Evolutionary conservation across 2,329 filamentous ascomycete species (phyloP), one percentile per base, ranked within the genome.

Genomic region (Alternaria panax): DNA sequence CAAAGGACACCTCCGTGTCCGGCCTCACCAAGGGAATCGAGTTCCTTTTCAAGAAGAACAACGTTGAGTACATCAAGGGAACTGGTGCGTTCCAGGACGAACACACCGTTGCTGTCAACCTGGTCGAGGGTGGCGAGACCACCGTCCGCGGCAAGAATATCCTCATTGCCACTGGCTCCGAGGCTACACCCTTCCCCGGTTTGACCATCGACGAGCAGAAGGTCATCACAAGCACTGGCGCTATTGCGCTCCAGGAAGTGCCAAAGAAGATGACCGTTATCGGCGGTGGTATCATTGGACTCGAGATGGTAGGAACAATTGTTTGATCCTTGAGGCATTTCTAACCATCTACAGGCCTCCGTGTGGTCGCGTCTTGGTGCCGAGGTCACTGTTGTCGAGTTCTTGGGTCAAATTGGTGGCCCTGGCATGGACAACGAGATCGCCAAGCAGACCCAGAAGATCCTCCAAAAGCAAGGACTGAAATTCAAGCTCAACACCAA

Each of bases 401-500:
- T 95, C 83, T 85, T 99, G 57, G 88, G 90, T 74, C 93, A 97
- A 84, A 98, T 99, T 69, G 95, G 95, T 81, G 95, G 95, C 59
- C 95, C 95, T 48, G 95, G 95, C 72, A 99, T 99, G 95, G 95
- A 99, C 78, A 81, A 86, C 47, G 95, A 99, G 80, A 92, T 98
- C 74, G 87, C 93, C 76, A 99, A 98, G 86, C 84, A 88, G 74
- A 85, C 91, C 42, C 93, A 97, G 81, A 98, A 97, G 87, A 89
- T 96, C 64, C 87, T 99, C 67, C 88, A 88, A 79, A 98, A 97
- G 87, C 95, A 99, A 84, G 95, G 94, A 62, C 90, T 99, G 79
- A 95, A 97, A 77, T 99, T 99, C 87, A 97, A 96, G 88, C 88
- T 96, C 70, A 90, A 92, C 84, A 98, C 95, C 75, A 99, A 99